These are phyloP conservation scores for Dioscorea alata DNA, from an alignment of 106 monocot species.

Conservation along the genomic window DNA sequence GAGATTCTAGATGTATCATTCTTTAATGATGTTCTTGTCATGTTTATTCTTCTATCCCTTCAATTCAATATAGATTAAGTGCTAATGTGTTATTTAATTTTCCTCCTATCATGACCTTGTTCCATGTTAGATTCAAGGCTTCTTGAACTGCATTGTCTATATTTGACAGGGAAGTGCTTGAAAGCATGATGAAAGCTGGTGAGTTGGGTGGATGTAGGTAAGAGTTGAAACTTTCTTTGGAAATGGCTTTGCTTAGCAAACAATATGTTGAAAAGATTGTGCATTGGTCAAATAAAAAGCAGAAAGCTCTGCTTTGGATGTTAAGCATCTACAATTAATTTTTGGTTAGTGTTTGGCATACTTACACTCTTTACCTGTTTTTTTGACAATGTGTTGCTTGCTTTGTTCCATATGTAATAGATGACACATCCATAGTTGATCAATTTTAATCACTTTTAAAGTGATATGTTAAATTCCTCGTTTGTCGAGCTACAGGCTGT, in stretches of 20 bases:
- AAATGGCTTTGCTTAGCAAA: slow-evolving; percentile 41
- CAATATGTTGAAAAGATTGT: slow-evolving; percentile 62
- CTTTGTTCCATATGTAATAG: no score
- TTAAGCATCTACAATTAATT: slow-evolving; percentile 46
- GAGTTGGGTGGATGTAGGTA: slow-evolving; percentile 51
- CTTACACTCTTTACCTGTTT: no score
- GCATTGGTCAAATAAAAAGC: slow-evolving; percentile 51
- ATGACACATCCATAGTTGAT: no score
- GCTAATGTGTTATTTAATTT: no score
- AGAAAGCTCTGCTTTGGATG: slow-evolving; percentile 42
- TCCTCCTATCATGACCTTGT: no score
- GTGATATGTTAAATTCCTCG: no score
- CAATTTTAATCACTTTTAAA: no score
- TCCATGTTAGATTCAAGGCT: no score
- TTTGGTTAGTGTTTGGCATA: no score
- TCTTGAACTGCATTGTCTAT: background rate
- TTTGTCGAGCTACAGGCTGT: slow-evolving; percentile 65
- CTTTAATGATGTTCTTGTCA: slow-evolving; percentile 64
- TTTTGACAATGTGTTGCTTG: no score
- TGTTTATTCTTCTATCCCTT: slow-evolving; percentile 33
- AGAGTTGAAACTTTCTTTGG: slow-evolving; percentile 61
- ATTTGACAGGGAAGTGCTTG: slow-evolving; percentile 55
- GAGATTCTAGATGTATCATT: slow-evolving; percentile 78
- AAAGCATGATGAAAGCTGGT: slow-evolving; percentile 69
- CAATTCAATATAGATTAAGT: background rate